Percentiles rank a stretch among this genome's conserved stretches.
Evolutionary conservation across 1,139 yeast genomes (phyloP).

Genomic region (Suhomyces guaymorum): DNA sequence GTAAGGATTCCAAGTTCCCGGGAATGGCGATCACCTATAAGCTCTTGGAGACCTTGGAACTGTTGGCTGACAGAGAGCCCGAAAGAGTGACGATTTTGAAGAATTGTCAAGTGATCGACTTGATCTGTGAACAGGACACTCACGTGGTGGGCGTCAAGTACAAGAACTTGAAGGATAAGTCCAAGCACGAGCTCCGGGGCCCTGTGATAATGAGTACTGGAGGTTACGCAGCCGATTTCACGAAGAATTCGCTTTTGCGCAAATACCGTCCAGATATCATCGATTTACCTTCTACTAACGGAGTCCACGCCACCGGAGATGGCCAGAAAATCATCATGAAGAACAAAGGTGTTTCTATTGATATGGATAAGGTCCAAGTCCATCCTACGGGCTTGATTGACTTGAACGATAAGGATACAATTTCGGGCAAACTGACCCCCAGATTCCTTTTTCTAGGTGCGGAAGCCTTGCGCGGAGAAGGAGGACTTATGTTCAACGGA

Average conservation of each 20-base stretch:
- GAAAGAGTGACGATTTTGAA: constrained; percentile 52
- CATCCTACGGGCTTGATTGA: constrained; percentile 83
- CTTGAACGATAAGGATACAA: constrained; percentile 54
- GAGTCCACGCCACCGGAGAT: constrained; percentile 75
- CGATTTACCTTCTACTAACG: constrained; percentile 71
- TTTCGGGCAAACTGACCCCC: constrained; percentile 40
- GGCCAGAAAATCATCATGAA: constrained; percentile 64
- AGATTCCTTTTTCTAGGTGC: constrained; percentile 72
- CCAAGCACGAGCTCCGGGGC: constrained; percentile 39
- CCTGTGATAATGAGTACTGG: constrained; percentile 80
- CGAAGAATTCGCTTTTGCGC: constrained; percentile 50
- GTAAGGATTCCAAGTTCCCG: constrained; percentile 64
- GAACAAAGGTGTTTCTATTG: constrained; percentile 62
- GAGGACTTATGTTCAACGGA: constrained; percentile 66
- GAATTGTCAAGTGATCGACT: constrained; percentile 57
- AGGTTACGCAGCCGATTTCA: constrained; percentile 68
- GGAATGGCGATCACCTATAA: constrained; percentile 77
- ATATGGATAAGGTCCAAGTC: constrained; percentile 76
- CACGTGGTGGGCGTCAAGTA: constrained; percentile 52
- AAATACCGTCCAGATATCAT: constrained; percentile 64
- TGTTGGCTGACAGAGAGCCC: constrained; percentile 50
- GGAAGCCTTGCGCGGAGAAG: constrained; percentile 76
- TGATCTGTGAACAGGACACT: constrained; percentile 38
- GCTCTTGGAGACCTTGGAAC: constrained; percentile 55
- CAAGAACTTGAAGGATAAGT: constrained; percentile 38